Evolutionary conservation across 2,329 filamentous ascomycete species (phyloP), one percentile per base, ranked within the genome.

Genomic region (Metarhizium humberi): DNA sequence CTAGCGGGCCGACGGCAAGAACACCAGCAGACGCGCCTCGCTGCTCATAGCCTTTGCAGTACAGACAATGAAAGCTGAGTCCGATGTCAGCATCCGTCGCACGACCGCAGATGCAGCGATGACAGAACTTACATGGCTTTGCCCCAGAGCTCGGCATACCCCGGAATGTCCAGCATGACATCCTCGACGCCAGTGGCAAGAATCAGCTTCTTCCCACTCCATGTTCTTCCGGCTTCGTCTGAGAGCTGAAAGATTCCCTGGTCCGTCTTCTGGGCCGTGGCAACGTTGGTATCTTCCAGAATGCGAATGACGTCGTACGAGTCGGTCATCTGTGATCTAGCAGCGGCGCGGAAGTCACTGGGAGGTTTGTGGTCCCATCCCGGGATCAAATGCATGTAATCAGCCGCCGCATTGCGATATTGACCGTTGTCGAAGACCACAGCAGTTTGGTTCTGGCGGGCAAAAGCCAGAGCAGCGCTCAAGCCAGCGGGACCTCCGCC

Each of bases 361-460:
- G 73, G 73, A 1, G 25, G 8, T 6, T 10, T 36, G 4, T 25
- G 25, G 25, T 50, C 47, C 10, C 47, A 25, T 14, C 25, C 32
- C 4, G 34, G 63, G 4, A 74, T 66, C 8, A 69, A 73, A 63
- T 82, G 77, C 74, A 81, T 78, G 14, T 18, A 25, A 60, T 77
- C 69, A 8, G 71, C 64, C 1, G 76, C 71, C 3, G 67, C 65
- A 62, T 81, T 82, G 58, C 78, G 76, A 61, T 80, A 82, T 1
- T 71, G 63, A 13, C 71, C 70, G 4, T 73, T 76, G 66, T 80
- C 78, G 55, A 82, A 72, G 46, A 82, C 64, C 8, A 80, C 63
- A 0, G 47, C 14, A 25, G 11, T 50, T 25, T 25, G 47, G 11
- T 16, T 18, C 8, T 34, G 25, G 2, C 47, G 47, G 25, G 29